These are phyloP conservation scores for Neurospora sp. DNA, from an alignment of 495 filamentous ascomycete species.

Conservation along the genomic window DNA sequence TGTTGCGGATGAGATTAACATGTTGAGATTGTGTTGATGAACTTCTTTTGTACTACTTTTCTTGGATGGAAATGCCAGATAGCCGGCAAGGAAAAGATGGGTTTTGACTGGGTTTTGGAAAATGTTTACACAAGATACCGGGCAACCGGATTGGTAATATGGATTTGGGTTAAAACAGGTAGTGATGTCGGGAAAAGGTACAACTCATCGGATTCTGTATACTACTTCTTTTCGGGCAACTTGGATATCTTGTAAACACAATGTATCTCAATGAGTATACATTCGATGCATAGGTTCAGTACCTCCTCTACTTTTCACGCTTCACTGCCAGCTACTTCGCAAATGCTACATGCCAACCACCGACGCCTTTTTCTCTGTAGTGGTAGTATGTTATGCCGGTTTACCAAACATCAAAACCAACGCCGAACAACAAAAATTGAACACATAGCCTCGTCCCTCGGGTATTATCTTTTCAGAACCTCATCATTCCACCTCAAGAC, in stretches of 20 bases:
- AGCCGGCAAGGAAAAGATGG: not conserved
- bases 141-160: not conserved
- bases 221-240: not conserved
- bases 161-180: no score
- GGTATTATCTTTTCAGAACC: not conserved
- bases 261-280: no score
- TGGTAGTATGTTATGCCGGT: not conserved
- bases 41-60: not conserved
- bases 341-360: not conserved
- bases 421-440: not conserved
- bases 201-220: not conserved
- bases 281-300: no score
- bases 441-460: not conserved
- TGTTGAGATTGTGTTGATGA: not conserved
- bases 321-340: not conserved
- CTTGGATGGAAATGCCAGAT: not conserved
- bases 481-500: not conserved
- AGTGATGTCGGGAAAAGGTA: not conserved
- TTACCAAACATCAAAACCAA: not conserved
- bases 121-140: not conserved
- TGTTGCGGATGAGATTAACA: not conserved
- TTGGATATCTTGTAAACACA: not conserved
- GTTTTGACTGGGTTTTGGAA: not conserved
- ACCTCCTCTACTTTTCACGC: not conserved
- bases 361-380: not conserved